These are phyloP conservation scores for Aquilaria malaccensis DNA, from an alignment of 345 rosid species.

Conservation along the genomic window DNA sequence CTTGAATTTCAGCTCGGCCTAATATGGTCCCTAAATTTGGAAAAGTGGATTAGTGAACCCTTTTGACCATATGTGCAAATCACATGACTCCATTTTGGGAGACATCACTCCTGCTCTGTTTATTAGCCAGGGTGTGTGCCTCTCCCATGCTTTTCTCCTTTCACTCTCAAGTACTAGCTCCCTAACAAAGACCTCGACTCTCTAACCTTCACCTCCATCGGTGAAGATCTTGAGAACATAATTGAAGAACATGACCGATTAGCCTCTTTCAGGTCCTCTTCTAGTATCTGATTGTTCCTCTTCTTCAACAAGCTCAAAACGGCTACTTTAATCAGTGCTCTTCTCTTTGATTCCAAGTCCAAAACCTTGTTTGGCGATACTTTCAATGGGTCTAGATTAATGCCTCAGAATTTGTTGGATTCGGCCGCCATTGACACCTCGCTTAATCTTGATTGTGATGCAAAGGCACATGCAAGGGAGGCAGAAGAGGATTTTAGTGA, in stretches of 20 bases:
- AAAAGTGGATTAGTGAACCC: too few species aligned
- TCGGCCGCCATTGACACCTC: slow-evolving; percentile 46
- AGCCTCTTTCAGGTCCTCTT: slow-evolving; percentile 18
- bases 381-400: slow-evolving; percentile 52
- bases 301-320: slow-evolving; percentile 69
- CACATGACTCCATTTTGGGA: too few species aligned
- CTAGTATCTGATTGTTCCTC: slow-evolving; percentile 58
- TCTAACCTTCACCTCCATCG: slow-evolving; percentile 57
- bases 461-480: slow-evolving; percentile 19
- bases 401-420: slow-evolving; percentile 64
- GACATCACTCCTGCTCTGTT: too few species aligned
- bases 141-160: slow-evolving; percentile 64
- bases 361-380: slow-evolving; percentile 86
- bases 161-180: slow-evolving; percentile 77
- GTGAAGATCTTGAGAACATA: slow-evolving; percentile 91
- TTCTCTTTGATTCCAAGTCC: slow-evolving; percentile 58
- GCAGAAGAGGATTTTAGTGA: slow-evolving; percentile 25
- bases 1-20: too few species aligned
- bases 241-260: slow-evolving; percentile 71
- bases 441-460: slow-evolving; percentile 42
- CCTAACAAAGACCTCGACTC: slow-evolving; percentile 86
- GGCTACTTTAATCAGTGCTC: slow-evolving; percentile 60
- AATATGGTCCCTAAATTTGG: too few species aligned
- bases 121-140: slow-evolving; percentile 9
- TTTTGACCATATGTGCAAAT: too few species aligned